Base-by-base conservation (phyloP, 352 stramenopile species). In the Phytophthora uliginosa region DNA sequence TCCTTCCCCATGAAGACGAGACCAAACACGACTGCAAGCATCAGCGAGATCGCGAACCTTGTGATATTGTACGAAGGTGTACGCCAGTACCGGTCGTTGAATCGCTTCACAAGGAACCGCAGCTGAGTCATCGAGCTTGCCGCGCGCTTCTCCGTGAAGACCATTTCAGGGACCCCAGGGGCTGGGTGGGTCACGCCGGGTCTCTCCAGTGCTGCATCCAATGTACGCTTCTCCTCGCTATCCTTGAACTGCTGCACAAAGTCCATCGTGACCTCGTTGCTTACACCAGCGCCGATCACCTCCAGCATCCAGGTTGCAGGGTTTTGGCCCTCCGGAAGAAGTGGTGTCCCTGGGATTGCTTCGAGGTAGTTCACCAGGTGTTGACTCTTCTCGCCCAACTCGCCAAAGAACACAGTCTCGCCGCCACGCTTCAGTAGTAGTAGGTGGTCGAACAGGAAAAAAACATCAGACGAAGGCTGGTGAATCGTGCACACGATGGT, bases 401-500 rank as follows among this genome's bases (percentile, higher is more conserved):
- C 71, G 15, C 71, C 71, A 2, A 72, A 56, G 36, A 84, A 90
- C 7, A 83, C 71, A 1, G 71, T 80, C 58, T 79, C 61, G 7
- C 83, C 81, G 34, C 82, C 82, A 10, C 72, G 70, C 59, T 88
- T 82, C 17, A 98, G 72, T 4, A 98, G 64, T 54, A 97, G 78
- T 4, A 96, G 55, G 58, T 86, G 77, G 73, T 98, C 90, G 68
- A 97, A 96, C 38, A 88, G 82, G 18, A 85, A 84, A n/a, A 97
- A 97, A 3, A 97, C 85, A 57, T 97, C 87, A 1, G 83, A 90
- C n/a, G 81, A 86, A 20, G 93, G 93, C 75, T 98, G 93, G 71
- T 98, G 94, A 74, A 98, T 98, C 31, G 91, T 97, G 52, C 93
- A 97, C 4, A 97, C 72, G n/a, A 98, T 83, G 13, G 84, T 93